Evolutionary conservation across 2,329 filamentous ascomycete genomes (phyloP).

Genomic region (Coniochaeta sp.): DNA sequence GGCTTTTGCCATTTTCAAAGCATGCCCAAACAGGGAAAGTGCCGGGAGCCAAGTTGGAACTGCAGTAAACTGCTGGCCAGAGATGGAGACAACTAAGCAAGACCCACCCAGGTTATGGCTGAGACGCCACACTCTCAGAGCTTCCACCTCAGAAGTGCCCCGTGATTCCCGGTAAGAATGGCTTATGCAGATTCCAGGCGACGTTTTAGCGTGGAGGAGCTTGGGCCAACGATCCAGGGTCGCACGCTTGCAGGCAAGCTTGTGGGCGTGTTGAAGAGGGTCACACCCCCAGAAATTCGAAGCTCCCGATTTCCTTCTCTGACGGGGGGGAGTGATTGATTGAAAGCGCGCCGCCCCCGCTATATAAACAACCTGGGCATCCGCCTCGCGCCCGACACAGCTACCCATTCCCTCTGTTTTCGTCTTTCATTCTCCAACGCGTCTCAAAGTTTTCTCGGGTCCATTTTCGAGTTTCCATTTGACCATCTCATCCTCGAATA

Average conservation of each 20-base stretch:
- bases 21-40: conserved; percentile 1
- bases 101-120: conserved; percentile 8
- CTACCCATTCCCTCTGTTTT: conserved; percentile 31
- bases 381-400: conserved; percentile 45
- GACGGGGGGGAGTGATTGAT: conserved; percentile 4
- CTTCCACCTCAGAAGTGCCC: background rate
- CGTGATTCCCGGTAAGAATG: background rate
- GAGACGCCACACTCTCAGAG: background rate
- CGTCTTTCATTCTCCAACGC: conserved; percentile 20
- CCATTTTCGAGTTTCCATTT: conserved; percentile 9
- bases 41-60: conserved; percentile 4
- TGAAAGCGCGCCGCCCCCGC: conserved; percentile 25
- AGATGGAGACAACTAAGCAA: conserved; percentile 12
- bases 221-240: background rate
- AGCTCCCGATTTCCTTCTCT: background rate
- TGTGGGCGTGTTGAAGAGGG: background rate
- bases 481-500: conserved; percentile 9
- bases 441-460: conserved; percentile 12
- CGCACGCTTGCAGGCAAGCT: background rate
- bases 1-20: conserved; percentile 13
- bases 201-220: background rate
- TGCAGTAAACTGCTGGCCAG: conserved; percentile 14
- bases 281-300: background rate
- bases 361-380: conserved; percentile 52
- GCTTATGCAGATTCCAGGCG: background rate